Evolutionary conservation across 2,329 filamentous ascomycete genomes (phyloP).

Genomic region (Zymoseptoria tritici): DNA sequence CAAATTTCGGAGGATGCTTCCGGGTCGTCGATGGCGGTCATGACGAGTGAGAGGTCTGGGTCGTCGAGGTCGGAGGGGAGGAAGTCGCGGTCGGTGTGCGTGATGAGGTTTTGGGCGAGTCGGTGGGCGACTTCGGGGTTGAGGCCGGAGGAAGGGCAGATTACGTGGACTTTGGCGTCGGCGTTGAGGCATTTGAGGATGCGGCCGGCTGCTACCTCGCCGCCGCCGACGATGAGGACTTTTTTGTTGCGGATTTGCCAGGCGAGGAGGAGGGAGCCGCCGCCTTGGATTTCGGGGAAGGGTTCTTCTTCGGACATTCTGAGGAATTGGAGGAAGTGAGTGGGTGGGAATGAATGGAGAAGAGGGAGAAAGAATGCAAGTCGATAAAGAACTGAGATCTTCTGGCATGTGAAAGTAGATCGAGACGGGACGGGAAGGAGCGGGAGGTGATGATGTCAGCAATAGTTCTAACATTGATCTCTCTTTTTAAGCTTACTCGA

Average conservation of each 20-base stretch:
- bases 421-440: not conserved
- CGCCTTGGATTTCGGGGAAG: constrained; percentile 78
- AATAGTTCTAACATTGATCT: no score
- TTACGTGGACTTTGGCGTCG: constrained; percentile 80
- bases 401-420: no score
- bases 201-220: constrained; percentile 91
- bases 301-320: constrained; percentile 10
- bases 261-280: constrained; percentile 86
- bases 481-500: not conserved
- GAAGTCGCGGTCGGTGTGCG: constrained; percentile 76
- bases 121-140: constrained; percentile 85
- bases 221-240: constrained; percentile 88
- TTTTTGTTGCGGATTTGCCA: constrained; percentile 90
- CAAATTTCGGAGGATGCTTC: constrained; percentile 84
- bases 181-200: constrained; percentile 93
- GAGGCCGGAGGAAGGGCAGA: constrained; percentile 67
- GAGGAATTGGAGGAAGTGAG: not conserved
- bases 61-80: constrained; percentile 77
- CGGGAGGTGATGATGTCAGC: not conserved
- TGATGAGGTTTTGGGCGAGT: constrained; percentile 65
- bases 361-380: not conserved
- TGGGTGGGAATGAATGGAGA: not conserved
- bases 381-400: not conserved
- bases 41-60: constrained; percentile 66
- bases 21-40: constrained; percentile 89